Conservation (phyloP, 169 alveolate species). For the Eimeria maxima region DNA sequence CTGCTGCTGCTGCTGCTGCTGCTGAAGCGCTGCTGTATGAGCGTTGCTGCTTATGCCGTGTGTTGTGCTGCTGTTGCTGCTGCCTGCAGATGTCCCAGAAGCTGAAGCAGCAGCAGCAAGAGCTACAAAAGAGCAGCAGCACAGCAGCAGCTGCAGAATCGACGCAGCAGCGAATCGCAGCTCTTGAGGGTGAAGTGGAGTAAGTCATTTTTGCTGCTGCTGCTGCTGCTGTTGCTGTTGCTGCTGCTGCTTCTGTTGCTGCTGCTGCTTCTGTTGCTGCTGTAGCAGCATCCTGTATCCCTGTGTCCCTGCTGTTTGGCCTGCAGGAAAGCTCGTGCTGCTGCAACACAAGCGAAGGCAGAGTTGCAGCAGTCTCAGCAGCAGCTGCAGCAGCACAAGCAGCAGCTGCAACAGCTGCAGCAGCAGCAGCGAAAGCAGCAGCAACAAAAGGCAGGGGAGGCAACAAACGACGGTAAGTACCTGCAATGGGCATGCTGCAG, state of each 20-base stretch:
- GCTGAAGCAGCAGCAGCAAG: conserved; percentile 45
- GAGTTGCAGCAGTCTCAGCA: conserved; percentile 38
- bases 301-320: background rate
- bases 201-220: conserved; percentile 10
- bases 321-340: background rate
- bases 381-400: conserved; percentile 9
- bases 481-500: no score
- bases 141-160: conserved; percentile 45
- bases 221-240: conserved; percentile 20
- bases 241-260: conserved; percentile 28
- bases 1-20: background rate
- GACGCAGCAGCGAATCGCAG: conserved; percentile 27
- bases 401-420: conserved; percentile 1
- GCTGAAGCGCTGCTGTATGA: background rate
- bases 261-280: conserved; percentile 14
- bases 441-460: conserved; percentile 3
- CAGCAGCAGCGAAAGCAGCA: conserved; percentile 25
- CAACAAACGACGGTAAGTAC: no score
- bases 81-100: conserved; percentile 21
- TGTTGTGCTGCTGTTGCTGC: conserved; percentile 21
- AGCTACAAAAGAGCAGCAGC: conserved; percentile 44
- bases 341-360: background rate
- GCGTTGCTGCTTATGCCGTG: background rate
- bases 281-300: background rate
- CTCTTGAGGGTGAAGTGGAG: conserved; percentile 25